These are phyloP conservation scores for Hordeum vulgare DNA, from an alignment of 176 grass and related monocot species.

Conservation along the genomic window DNA sequence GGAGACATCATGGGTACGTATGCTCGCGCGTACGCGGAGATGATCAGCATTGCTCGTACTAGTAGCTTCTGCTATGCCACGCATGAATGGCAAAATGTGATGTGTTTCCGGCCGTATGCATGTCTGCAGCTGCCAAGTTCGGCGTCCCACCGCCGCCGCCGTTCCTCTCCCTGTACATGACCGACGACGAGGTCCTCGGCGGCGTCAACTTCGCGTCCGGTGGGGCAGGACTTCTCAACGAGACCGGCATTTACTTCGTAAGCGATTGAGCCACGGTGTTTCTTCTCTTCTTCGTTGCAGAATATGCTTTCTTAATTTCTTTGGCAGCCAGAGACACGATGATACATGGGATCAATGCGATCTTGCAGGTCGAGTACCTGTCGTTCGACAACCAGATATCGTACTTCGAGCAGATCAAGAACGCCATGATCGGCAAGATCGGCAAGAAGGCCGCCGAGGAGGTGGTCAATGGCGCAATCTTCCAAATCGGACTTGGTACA, in stretches of 20 bases:
- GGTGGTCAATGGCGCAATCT: constrained; percentile 63
- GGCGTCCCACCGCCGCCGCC: constrained; percentile 56
- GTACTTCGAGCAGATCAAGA: constrained; percentile 50
- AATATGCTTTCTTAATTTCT: background rate
- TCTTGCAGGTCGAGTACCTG: constrained; percentile 75
- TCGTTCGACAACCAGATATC: constrained; percentile 91
- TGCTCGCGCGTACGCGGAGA: background rate
- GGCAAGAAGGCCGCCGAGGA: constrained; percentile 59
- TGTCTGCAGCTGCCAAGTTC: constrained; percentile 66
- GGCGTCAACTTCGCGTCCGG: constrained; percentile 93
- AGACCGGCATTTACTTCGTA: constrained; percentile 99
- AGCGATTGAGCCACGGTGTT: background rate
- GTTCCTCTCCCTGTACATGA: constrained; percentile 76
- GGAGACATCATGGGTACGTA: constrained; percentile 80
- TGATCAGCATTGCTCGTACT: background rate
- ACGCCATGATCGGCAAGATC: constrained; percentile 60
- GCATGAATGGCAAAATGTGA: background rate
- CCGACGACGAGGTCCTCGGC: constrained; percentile 55
- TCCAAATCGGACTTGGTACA: constrained; percentile 70
- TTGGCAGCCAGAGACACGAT: background rate
- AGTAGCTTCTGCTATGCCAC: no score
- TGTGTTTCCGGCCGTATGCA: background rate
- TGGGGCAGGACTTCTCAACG: constrained; percentile 81
- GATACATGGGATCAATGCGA: background rate
- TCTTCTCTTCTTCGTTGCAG: background rate